Evolutionary conservation across 768 basidiomycete species (phyloP), one percentile per base, ranked within the genome.

Genomic region (Calocybe gangraenosa): DNA sequence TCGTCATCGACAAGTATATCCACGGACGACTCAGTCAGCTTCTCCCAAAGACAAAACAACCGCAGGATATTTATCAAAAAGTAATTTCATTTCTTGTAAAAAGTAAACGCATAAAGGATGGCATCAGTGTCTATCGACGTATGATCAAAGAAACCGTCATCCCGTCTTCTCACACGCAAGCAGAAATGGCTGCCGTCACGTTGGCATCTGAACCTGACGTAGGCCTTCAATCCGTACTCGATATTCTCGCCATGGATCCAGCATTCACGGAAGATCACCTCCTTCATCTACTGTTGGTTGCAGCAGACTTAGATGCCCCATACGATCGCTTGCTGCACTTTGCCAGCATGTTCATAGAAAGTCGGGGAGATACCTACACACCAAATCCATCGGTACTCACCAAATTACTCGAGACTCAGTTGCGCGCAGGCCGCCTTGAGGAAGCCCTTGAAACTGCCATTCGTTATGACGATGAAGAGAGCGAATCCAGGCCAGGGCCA

Each of bases 71-170:
- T 2, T 55, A 47, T 30, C 40, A 23, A 3, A 25, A 44, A 19
- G 53, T 68, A 37, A 68, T 77, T 17, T 51, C 60, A 7, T 61
- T 68, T 15, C 69, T 79, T 37, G 54, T 81, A 18, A 58, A 67
- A 14, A 52, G 66, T 31, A 63, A 64, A 1, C 45, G 59, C 7
- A 68, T 71, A 42, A 52, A 55, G 10, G 59, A 66, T 25, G 78
- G 79, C 0, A 54, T 66, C 14, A 47, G 56, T 2, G 57, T 79
- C 9, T 69, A 75, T 52, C 52, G 63, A 7, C 64, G 67, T 14
- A 74, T 81, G 71, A 48, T 56, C 15, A 54, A 60, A 1, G 65
- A 69, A 14, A 68, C 69, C 7, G 62, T 76, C 33, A 40, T 68
- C 1, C 64, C 71, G 1, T 55, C 68, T 11, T 47, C 62, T 6